Evolutionary conservation across 768 basidiomycete species (phyloP).

Genomic region (Russula emetica): DNA sequence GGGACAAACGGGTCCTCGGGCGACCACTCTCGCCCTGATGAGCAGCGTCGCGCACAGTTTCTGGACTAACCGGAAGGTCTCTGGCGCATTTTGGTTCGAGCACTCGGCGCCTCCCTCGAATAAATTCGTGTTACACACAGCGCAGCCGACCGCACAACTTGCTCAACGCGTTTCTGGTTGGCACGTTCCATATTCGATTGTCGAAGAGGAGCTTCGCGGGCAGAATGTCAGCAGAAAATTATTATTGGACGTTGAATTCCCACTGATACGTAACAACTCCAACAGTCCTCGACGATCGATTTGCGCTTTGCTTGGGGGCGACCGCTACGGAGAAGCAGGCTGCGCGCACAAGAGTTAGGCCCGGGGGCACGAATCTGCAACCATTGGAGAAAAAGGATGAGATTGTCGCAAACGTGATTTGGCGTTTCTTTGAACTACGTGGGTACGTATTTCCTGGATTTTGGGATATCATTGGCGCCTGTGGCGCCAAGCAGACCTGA

Average conservation of each 20-base stretch:
- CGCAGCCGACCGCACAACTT: slow-evolving; percentile 75
- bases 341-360: slow-evolving; percentile 69
- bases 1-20: slow-evolving; percentile 88
- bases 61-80: slow-evolving; percentile 77
- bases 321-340: slow-evolving; percentile 80
- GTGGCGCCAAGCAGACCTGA: slow-evolving; percentile 26
- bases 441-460: slow-evolving; percentile 56
- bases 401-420: slow-evolving; percentile 95
- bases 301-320: slow-evolving; percentile 88
- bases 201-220: slow-evolving; percentile 92
- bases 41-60: slow-evolving; percentile 73
- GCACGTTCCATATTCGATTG: slow-evolving; percentile 78
- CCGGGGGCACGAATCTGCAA: slow-evolving; percentile 34
- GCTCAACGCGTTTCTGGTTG: slow-evolving; percentile 85
- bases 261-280: slow-evolving; percentile 1
- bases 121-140: slow-evolving; percentile 66
- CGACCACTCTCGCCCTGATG: slow-evolving; percentile 83
- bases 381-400: slow-evolving; percentile 97
- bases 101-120: slow-evolving; percentile 43
- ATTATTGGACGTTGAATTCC: background rate
- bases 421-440: slow-evolving; percentile 94
- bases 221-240: slow-evolving; percentile 73
- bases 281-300: slow-evolving; percentile 94
- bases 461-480: slow-evolving; percentile 20
- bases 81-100: slow-evolving; percentile 74